These are phyloP conservation scores for Colletotrichum costaricense DNA, from an alignment of 2,329 filamentous ascomycete species.

Conservation along the genomic window DNA sequence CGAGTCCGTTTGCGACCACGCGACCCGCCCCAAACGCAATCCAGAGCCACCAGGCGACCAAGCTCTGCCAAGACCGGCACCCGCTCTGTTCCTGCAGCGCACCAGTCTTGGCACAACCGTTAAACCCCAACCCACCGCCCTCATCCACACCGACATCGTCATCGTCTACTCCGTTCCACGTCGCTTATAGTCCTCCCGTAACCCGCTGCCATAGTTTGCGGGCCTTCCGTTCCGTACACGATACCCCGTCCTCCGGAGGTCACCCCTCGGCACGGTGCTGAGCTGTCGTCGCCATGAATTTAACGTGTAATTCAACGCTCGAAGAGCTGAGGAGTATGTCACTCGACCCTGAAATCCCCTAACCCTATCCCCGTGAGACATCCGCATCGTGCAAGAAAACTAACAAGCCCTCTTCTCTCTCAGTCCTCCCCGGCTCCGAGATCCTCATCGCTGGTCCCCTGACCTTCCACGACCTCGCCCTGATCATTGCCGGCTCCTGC, in stretches of 20 bases:
- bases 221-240: not conserved
- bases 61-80: conserved; percentile 32
- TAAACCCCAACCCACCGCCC: conserved; percentile 8
- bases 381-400: not conserved
- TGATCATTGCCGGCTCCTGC: conserved; percentile 61
- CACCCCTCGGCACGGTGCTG: not conserved
- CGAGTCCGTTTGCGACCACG: not conserved
- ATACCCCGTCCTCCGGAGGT: not conserved
- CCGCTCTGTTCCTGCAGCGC: conserved; percentile 31
- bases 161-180: not conserved
- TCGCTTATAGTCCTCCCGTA: not conserved
- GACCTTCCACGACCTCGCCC: conserved; percentile 66
- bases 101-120: conserved; percentile 27
- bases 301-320: conserved; percentile 56
- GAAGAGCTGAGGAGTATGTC: conserved; percentile 56
- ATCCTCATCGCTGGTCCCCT: conserved; percentile 57
- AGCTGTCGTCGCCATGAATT: conserved; percentile 43
- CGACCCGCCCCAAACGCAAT: not conserved
- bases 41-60: conserved; percentile 22
- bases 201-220: not conserved
- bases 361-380: too few relatives aligned
- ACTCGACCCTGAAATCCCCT: not conserved
- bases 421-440: conserved; percentile 57
- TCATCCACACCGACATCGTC: not conserved
- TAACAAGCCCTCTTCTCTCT: conserved; percentile 6